Percentiles rank a stretch among this genome's conserved stretches.
Conservation (phyloP, 495 filamentous ascomycete species). For the Lichina pygmaea region DNA sequence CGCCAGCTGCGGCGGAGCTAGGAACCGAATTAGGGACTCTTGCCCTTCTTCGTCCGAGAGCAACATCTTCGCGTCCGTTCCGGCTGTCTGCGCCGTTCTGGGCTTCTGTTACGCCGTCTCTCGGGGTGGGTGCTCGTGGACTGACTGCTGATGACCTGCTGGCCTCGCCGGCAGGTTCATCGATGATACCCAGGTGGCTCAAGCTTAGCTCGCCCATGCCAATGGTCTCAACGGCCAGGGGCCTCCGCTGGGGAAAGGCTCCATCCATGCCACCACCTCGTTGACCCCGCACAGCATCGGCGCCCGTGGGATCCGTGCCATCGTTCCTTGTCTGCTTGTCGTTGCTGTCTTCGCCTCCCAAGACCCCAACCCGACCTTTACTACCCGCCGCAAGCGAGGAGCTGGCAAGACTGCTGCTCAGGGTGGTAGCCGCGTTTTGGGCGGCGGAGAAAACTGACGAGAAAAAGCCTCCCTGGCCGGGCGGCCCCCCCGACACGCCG, state of each 20-base stretch:
- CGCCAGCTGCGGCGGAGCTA: too few relatives aligned
- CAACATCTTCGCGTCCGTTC: too few relatives aligned
- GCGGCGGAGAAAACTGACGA: conserved; percentile 78
- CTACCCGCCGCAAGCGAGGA: conserved; percentile 16
- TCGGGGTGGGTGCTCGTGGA: conserved; percentile 11
- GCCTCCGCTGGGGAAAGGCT: conserved; percentile 15
- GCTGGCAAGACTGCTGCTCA: conserved; percentile 59
- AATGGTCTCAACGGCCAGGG: conserved; percentile 65
- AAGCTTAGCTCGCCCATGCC: conserved; percentile 73
- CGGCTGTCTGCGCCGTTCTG: too few relatives aligned
- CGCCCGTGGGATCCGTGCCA: too few relatives aligned
- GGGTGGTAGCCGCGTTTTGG: conserved; percentile 71
- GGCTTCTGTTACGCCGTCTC: neutral
- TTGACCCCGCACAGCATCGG: neutral
- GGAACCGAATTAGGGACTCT: too few relatives aligned
- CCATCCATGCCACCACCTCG: neutral
- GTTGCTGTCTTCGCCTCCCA: too few relatives aligned
- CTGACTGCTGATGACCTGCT: neutral
- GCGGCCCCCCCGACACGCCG: conserved; percentile 18
- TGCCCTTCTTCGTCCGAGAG: too few relatives aligned
- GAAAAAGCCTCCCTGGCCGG: conserved; percentile 46
- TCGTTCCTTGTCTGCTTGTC: too few relatives aligned
- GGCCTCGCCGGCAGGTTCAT: conserved; percentile 9
- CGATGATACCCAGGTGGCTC: conserved; percentile 49
- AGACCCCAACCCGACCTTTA: conserved; percentile 6